Evolutionary conservation across 176 grass and related monocot species (phyloP), one percentile per base, ranked within the genome.

Genomic region (Aegilops bicornis): DNA sequence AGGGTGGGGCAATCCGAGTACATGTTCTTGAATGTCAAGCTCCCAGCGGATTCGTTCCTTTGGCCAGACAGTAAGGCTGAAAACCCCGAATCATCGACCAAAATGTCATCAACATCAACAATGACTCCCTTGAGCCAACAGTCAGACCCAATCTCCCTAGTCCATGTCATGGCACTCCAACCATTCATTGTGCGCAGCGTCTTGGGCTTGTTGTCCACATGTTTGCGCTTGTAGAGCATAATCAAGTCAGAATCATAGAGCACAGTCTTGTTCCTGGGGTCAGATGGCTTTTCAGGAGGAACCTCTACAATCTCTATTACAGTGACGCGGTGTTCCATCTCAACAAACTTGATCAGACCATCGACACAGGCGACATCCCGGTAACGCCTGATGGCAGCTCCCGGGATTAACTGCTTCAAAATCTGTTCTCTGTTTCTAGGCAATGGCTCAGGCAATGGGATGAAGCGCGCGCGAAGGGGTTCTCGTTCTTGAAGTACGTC

Each of bases 161-260:
- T 79, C 77, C 77, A 79, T 79, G 52, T 79, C 76, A 78, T 22
- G 31, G 30, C 76, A 22, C 76, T 78, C 76, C 76, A 78, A 36
- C 50, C 76, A 23, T 78, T 16, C 22, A 13, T 4, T 1, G 5
- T 3, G 11, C 12, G 22, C 70, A 43, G 10, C 10, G 5, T 78
- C 56, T 39, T 61, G 54, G 77, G 56, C 56, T 39, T 79, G 3
- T 3, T 36, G 74, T 77, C 27, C 29, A 77, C 47, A 33, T 14
- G 29, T n/a, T 58, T 79, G n/a, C 12, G 70, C 15, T 40, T 73
- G 70, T 13, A 25, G 11, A 73, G 39, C 70, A 1, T 45, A 39
- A 73, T 72, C 76, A 78, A 59, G 30, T 78, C 30, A 23, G 76
- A 78, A 37, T 79, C 77, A 32, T 63, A 63, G 31, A 79, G 54